A percentile compares a stretch with the other conserved stretches of the same genome.
Conservation (phyloP, 306 rosid genomes). For the Arachis stenosperma region DNA sequence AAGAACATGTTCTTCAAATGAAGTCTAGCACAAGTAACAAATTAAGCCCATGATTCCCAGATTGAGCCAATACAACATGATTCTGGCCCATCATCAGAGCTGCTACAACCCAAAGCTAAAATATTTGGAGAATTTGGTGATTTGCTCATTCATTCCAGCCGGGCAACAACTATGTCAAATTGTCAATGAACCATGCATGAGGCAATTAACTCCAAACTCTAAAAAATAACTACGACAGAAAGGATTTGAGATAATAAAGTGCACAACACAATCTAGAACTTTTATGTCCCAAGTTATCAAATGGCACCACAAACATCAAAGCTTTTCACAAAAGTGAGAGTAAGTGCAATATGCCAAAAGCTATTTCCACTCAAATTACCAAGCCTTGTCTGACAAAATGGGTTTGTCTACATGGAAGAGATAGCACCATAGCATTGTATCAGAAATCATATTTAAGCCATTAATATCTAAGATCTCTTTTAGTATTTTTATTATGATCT, state of each 20-base stretch:
- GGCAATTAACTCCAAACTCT: not conserved
- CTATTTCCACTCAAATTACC: not conserved
- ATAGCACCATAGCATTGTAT: too few species aligned
- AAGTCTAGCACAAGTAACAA: not conserved
- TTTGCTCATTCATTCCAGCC: constrained; percentile 7
- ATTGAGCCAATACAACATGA: not conserved
- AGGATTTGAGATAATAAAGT: constrained; percentile 5
- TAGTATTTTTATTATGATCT: too few species aligned
- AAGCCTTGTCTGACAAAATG: not conserved
- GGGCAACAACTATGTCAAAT: not conserved
- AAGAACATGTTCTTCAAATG: constrained; percentile 10
- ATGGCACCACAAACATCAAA: not conserved
- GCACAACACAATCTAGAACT: not conserved
- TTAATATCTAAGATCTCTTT: too few species aligned
- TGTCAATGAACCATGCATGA: constrained; percentile 12
- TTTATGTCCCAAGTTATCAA: not conserved
- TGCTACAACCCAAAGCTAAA: constrained; percentile 7
- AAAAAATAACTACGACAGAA: not conserved
- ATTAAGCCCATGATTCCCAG: not conserved
- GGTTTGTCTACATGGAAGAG: too few species aligned
- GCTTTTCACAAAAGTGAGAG: not conserved
- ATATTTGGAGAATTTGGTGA: not conserved
- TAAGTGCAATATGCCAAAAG: constrained; percentile 14
- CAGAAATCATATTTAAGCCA: too few species aligned
- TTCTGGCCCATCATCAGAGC: not conserved